Evolutionary conservation across 2,329 filamentous ascomycete species (phyloP), one percentile per base, ranked within the genome.

Genomic region (Stylonectria norvegica): DNA sequence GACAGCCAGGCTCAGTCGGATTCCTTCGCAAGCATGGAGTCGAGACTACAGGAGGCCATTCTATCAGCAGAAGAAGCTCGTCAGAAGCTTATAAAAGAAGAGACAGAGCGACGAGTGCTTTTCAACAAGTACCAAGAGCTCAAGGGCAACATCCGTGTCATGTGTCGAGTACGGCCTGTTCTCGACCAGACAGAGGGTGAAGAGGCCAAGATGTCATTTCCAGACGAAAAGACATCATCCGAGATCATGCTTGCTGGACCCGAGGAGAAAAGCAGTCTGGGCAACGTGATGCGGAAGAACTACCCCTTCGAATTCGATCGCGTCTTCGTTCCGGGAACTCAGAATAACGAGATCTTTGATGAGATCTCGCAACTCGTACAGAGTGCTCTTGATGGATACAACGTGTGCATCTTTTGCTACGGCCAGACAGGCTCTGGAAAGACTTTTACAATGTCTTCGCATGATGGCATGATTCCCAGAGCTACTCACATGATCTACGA

Each of bases 121-220:
- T 95, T 97, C 71, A 97, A 97, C 66, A 93, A 95, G 63, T 91
- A 98, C 33, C 89, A 98, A 62, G 93, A 98, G 60, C 78, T 98
- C 44, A 96, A 95, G 64, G 93, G 93, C 56, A 98, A 98, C 60
- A 98, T 98, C 57, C 85, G 93, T 15, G 93, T 98, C 51, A 98
- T 98, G 80, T 97, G 91, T 60, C 83, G 93, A 61, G 91, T 97
- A 19, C 84, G 94, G 28, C 93, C 93, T 1, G 71, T 84, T 0
- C 70, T 86, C 16, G 72, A 71, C 17, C 53, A 64, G 1, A 64
- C 69, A 1, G 83, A 86, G 42, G 81, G 82, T 5, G 74, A 81
- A 17, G 72, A 79, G 10, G 89, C 91, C 3, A 78, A 79, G 36
- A 86, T 97, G 49, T 73, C 78, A 2, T 95, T 88, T 51, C 89